Base-by-base conservation (phyloP, 2,329 filamentous ascomycete genomes). In the Ceratocystis destructans region DNA sequence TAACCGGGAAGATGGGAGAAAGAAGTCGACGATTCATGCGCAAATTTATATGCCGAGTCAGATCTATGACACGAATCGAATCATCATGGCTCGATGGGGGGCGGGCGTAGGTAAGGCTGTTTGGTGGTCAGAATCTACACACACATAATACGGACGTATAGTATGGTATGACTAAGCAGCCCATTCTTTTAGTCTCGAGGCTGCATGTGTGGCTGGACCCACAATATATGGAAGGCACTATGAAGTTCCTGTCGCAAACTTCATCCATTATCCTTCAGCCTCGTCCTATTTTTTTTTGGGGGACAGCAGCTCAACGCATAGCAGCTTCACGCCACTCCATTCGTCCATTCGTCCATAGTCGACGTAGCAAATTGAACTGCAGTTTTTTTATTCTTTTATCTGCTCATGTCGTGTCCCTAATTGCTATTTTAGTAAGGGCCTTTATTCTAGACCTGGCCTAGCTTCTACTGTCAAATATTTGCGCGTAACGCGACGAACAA, bases 401-500 rank as follows among this genome's bases (percentile, higher is more conserved):
- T 28, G 3, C 46, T 48, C 20, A 22, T 50, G 20, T 28, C 25
- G n/a, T 10, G 10, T 22, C 25, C 10, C 48, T 53, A 15, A 5
- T 8, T 20, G 2, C 10, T 22, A 22, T 25, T 6, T 25, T 17
- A 28, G 12, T 41, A 41, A 12, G 37, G 37, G 37, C 10, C 3
- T 41, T 41, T 41, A 3, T 8, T 41, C 37, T 41, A 41, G 37
- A 41, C 3, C 37, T 12, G 3, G 1, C 3, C 10, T 41, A 5
- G 37, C 37, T 41, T 41, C 37, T 41, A 41, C 37, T 12, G 22
- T 28, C 8, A 10, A 53, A 28, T 15, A 15, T 7, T 12, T 53
- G 48, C 48, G 48, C 48, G 48, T 53, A 53, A 25, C 62, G 45
- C 62, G 46, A 64, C 22, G 12, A 63, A 25, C n/a, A 28, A 20